Evolutionary conservation across 371 early-diverging fungal species (phyloP).

Genomic region (Mucor saturninus): DNA sequence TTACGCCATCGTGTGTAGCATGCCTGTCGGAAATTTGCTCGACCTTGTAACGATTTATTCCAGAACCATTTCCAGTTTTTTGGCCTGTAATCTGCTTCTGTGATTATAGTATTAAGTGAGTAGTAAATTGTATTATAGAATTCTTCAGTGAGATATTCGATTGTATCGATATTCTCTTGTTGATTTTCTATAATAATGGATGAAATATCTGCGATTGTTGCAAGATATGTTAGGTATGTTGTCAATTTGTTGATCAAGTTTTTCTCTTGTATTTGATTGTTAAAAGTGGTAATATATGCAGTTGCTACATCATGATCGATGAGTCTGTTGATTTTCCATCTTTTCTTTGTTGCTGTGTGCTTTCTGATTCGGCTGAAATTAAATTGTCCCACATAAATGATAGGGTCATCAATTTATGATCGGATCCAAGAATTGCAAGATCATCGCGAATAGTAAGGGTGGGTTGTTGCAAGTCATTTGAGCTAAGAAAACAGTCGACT

Average conservation of each 20-base stretch:
- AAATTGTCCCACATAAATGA: neutral
- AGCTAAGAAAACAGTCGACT: neutral
- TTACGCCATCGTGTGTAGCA: neutral
- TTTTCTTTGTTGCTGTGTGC: neutral
- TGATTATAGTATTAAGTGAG: neutral
- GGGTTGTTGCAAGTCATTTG: neutral
- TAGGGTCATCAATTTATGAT: neutral
- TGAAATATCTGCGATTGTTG: neutral
- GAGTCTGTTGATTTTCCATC: neutral
- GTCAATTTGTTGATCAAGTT: too few relatives aligned
- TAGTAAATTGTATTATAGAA: neutral
- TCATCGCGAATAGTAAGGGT: neutral
- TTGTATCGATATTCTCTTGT: neutral
- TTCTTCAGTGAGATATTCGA: neutral
- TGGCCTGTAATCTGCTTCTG: neutral
- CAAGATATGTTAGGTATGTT: neutral
- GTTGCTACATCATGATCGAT: neutral
- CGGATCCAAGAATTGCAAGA: neutral
- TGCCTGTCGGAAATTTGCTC: neutral
- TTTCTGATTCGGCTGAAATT: neutral
- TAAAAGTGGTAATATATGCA: too few relatives aligned
- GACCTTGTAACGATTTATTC: neutral
- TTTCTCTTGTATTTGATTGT: too few relatives aligned
- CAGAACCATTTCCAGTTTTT: conserved; percentile 1
- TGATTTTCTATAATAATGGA: neutral